These are phyloP conservation scores for Lizonia empirigonia DNA, from an alignment of 2,329 filamentous ascomycete genomes.

Conservation along the genomic window DNA sequence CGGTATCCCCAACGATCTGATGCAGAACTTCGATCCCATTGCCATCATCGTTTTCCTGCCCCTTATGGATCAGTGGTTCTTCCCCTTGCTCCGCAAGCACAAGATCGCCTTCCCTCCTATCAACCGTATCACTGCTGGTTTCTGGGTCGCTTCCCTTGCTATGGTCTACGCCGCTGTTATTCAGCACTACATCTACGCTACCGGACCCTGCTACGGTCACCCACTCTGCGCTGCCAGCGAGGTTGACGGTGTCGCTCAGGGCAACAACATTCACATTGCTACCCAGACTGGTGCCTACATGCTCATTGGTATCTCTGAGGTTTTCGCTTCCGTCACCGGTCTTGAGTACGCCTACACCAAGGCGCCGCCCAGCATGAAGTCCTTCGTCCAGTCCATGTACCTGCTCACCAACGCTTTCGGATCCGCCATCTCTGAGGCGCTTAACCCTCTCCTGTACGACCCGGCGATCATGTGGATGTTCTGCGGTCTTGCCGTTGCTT, in stretches of 20 bases:
- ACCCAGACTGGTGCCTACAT: slow-evolving; percentile 55
- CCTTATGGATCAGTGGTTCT: slow-evolving; percentile 51
- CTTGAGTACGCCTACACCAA: slow-evolving; percentile 58
- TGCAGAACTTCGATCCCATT: slow-evolving; percentile 56
- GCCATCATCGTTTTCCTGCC: slow-evolving; percentile 55
- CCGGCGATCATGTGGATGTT: slow-evolving; percentile 71
- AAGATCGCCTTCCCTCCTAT: slow-evolving; percentile 57
- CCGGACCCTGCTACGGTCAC: slow-evolving; percentile 58
- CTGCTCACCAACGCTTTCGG: slow-evolving; percentile 66
- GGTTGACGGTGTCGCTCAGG: slow-evolving; percentile 37
- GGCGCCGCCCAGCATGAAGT: slow-evolving; percentile 55
- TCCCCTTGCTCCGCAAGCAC: slow-evolving; percentile 50
- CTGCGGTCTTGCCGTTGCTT: slow-evolving; percentile 39
- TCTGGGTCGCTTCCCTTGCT: slow-evolving; percentile 58
- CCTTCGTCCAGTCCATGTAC: slow-evolving; percentile 59
- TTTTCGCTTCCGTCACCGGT: slow-evolving; percentile 56
- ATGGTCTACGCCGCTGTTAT: slow-evolving; percentile 63
- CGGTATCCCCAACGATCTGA: slow-evolving; percentile 56
- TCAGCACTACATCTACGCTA: slow-evolving; percentile 62
- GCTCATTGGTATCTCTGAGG: slow-evolving; percentile 55
- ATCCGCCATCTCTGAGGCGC: slow-evolving; percentile 66
- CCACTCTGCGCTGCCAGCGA: slow-evolving; percentile 46
- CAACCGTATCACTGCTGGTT: slow-evolving; percentile 59
- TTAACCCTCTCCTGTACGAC: slow-evolving; percentile 66
- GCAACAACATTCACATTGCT: slow-evolving; percentile 53